Percentiles rank a stretch among this genome's conserved stretches.
Evolutionary conservation across 352 stramenopile species (phyloP).

Genomic region (Elongisporangium undulatum): DNA sequence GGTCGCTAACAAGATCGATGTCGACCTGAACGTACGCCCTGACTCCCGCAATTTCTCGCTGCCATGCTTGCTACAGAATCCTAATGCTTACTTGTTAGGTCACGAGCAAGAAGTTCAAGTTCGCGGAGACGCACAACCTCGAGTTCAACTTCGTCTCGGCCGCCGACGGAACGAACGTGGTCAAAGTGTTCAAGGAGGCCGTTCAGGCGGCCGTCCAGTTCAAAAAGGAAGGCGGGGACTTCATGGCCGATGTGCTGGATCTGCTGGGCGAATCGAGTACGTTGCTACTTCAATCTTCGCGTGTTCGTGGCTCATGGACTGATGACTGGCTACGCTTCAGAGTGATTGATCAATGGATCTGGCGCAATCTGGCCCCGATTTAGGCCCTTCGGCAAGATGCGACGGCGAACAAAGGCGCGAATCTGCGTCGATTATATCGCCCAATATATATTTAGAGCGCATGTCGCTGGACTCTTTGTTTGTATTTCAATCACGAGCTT

Average conservation of each 20-base stretch:
- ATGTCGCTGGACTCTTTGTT: background rate
- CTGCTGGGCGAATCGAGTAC: conserved; percentile 75
- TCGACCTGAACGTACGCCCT: conserved; percentile 86
- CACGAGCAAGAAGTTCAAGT: conserved; percentile 97
- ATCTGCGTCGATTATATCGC: background rate
- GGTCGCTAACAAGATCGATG: conserved; percentile 97
- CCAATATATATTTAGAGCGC: background rate
- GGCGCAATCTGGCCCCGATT: too few relatives aligned
- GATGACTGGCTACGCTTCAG: background rate
- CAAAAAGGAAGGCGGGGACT: conserved; percentile 89
- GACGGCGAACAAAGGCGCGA: too few relatives aligned
- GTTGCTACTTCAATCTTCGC: conserved; percentile 1
- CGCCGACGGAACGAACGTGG: conserved; percentile 94
- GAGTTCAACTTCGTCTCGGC: conserved; percentile 94
- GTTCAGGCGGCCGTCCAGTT: conserved; percentile 84
- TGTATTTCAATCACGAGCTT: background rate
- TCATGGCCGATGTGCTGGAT: conserved; percentile 90
- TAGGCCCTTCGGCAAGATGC: too few relatives aligned
- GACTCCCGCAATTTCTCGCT: conserved; percentile 1
- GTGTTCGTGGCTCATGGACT: background rate
- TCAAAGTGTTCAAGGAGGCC: conserved; percentile 92
- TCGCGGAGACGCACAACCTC: conserved; percentile 91
- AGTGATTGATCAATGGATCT: background rate
- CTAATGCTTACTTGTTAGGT: conserved; percentile 46
- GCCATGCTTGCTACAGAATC: conserved; percentile 1